phyloP scores from a whole-genome alignment of 257 asterid genomes.

The Euphrasia confusa region DNA sequence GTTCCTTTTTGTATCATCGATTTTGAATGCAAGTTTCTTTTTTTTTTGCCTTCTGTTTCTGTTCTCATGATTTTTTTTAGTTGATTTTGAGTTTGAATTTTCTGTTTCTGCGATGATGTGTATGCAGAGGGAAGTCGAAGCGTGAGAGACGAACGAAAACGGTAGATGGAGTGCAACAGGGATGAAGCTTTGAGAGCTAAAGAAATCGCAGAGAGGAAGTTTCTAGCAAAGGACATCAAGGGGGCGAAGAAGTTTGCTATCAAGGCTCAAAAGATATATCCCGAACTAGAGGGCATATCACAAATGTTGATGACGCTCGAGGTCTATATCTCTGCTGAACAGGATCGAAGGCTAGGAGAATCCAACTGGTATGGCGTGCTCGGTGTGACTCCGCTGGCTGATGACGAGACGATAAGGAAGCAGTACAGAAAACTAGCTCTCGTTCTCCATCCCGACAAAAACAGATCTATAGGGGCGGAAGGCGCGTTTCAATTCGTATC shows the following conservation, averaged over 20 bases:
- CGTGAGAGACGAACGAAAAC: conserved; percentile 23
- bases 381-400: conserved; percentile 60
- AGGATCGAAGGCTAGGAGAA: conserved; percentile 43
- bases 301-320: conserved; percentile 64
- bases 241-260: conserved; percentile 66
- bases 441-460: conserved; percentile 76
- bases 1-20: not conserved
- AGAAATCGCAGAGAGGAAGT: conserved; percentile 57
- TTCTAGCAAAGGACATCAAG: conserved; percentile 45
- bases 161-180: conserved; percentile 74
- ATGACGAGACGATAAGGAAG: conserved; percentile 55
- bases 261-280: conserved; percentile 60
- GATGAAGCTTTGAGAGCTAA: conserved; percentile 76
- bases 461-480: conserved; percentile 61
- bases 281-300: conserved; percentile 63
- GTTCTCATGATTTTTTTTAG: not conserved
- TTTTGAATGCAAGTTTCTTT: not conserved
- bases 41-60: conserved; percentile 21
- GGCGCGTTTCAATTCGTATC: conserved; percentile 67
- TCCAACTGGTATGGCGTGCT: conserved; percentile 70
- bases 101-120: conserved; percentile 8
- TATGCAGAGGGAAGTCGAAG: conserved; percentile 30
- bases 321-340: conserved; percentile 58
- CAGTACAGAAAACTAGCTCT: conserved; percentile 70
- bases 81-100: not conserved